Percentiles rank a stretch among this genome's conserved stretches.
Evolutionary conservation across 805 yeast species (phyloP).

Genomic region (Sugiyamaella chiloensis): DNA sequence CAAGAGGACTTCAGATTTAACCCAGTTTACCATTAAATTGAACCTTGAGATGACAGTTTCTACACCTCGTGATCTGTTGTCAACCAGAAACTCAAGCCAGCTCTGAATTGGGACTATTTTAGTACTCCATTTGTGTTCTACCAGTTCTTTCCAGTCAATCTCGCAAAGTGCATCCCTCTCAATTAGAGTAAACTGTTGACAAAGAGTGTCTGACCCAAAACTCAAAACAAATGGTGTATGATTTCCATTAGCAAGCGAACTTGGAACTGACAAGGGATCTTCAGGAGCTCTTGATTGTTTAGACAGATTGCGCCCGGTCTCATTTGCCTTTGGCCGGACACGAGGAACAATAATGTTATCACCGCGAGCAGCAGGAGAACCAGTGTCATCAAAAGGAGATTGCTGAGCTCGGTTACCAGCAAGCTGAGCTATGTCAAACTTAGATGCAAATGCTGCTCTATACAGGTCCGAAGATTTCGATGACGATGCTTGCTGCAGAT

Average conservation of each 20-base stretch:
- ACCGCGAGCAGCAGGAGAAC: not conserved
- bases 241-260: slow-evolving; percentile 43
- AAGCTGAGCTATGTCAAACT: slow-evolving; percentile 16
- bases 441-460: slow-evolving; percentile 20
- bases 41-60: slow-evolving; percentile 81
- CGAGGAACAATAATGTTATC: not conserved
- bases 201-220: slow-evolving; percentile 61
- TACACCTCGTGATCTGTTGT: slow-evolving; percentile 62
- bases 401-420: not conserved
- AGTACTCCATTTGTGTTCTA: slow-evolving; percentile 71
- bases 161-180: slow-evolving; percentile 82
- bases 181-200: slow-evolving; percentile 79
- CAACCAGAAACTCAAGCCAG: slow-evolving; percentile 75
- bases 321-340: not conserved
- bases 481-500: slow-evolving; percentile 2
- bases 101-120: slow-evolving; percentile 66
- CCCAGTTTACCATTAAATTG: slow-evolving; percentile 88
- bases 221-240: slow-evolving; percentile 84
- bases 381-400: not conserved
- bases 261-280: slow-evolving; percentile 38
- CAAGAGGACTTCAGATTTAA: slow-evolving; percentile 77
- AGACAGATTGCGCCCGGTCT: not conserved
- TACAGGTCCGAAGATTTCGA: slow-evolving; percentile 19
- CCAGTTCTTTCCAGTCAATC: slow-evolving; percentile 87
- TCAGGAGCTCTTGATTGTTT: slow-evolving; percentile 3